Evolutionary conservation across 805 yeast genomes (phyloP), one percentile per base, ranked within the genome.

Genomic region (Nakazawaea molendinolei): DNA sequence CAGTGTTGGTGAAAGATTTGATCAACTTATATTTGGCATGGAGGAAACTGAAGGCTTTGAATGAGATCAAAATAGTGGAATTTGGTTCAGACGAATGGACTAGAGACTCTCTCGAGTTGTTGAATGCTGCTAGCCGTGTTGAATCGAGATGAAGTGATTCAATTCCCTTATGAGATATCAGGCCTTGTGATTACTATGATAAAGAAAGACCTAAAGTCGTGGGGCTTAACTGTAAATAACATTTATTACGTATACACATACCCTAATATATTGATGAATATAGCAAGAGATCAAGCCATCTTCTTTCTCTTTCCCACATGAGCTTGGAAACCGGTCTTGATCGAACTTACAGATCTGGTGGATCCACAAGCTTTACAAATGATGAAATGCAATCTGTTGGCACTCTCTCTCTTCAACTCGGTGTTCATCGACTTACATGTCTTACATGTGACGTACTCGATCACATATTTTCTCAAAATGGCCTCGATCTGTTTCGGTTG

Each of bases 321-420:
- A 51, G 98, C 99, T 71, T 89, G 96, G 95, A 86, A 92, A 82
- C 99, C 99, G 33, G 97, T 86, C 78, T 94, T 92, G 65, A 92
- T 92, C 31, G 96, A 86, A 49, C 92, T 78, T 40, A 92, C 99
- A 34, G 97, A 87, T 68, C 96, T 82, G 33, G 97, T 79, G 33
- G 95, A 85, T 49, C 98, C 98, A 74, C 99, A 92, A 39, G 95
- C 85, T 59, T 89, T 87, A 74, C 99, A 92, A 53, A 89, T 95
- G 72, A 92, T 74, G 72, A 92, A 92, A 70, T 86, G 95, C 66
- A 92, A 76, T 71, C 99, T 85, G 71, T 89, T 92, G 42, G 92
- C 82, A 50, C 85, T 81, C 68, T 92, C 99, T 67, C 95, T 89
- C 71, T 81, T 85, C 61, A 92, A 74, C 50, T 82, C 92, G 30